Conservation (phyloP, 2,329 filamentous ascomycete species). For the Epichloe sibirici region DNA sequence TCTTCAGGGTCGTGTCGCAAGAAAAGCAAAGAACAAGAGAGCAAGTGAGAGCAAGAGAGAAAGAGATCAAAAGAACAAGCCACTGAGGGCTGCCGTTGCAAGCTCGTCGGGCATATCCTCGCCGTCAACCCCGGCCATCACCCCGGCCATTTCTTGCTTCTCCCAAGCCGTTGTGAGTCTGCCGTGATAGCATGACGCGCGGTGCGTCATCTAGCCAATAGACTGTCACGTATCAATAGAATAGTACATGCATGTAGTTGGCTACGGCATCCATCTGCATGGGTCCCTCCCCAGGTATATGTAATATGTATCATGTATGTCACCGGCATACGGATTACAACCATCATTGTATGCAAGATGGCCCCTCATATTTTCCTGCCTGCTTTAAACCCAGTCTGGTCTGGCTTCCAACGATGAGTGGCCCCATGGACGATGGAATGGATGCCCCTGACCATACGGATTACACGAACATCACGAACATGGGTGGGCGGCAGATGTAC, state of each 20-base stretch:
- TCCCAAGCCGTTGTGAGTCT: neutral
- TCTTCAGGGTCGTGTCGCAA: too few species aligned
- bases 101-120: too few species aligned
- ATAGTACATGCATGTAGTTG: too few species aligned
- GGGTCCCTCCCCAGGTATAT: neutral
- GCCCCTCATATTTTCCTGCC: neutral
- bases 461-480: neutral
- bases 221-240: neutral
- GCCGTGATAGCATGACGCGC: neutral
- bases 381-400: neutral
- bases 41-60: too few species aligned
- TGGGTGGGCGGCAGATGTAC: slow-evolving; percentile 4
- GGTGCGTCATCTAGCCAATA: neutral
- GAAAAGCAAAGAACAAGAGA: too few species aligned
- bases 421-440: neutral
- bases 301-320: neutral
- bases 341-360: neutral
- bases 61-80: too few species aligned
- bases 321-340: neutral
- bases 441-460: neutral
- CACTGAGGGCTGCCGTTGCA: too few species aligned
- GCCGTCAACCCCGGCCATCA: neutral
- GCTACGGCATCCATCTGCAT: too few species aligned
- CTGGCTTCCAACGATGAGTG: neutral
- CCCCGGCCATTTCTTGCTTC: neutral